These are phyloP conservation scores for Aspergillus conjunctus DNA, from an alignment of 495 filamentous ascomycete genomes.

Conservation along the genomic window DNA sequence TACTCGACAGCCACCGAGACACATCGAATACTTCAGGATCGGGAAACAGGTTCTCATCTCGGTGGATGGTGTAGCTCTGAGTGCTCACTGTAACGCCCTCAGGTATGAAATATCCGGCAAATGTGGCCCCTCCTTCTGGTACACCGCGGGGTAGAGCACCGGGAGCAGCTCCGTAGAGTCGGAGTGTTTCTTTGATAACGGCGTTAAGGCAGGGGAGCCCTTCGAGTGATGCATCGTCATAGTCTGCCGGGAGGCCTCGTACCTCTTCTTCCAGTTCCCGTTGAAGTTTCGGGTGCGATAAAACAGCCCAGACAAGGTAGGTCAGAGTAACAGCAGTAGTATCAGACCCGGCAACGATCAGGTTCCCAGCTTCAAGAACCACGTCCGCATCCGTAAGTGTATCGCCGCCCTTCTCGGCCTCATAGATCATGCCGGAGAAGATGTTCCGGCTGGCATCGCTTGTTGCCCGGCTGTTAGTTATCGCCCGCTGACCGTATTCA, in stretches of 20 bases:
- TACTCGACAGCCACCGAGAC: slow-evolving; percentile 20
- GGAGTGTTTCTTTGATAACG: slow-evolving; percentile 54
- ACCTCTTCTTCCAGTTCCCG: slow-evolving; percentile 30
- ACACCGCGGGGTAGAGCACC: slow-evolving; percentile 37
- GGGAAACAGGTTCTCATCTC: slow-evolving; percentile 25
- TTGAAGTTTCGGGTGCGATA: slow-evolving; percentile 26
- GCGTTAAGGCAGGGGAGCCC: slow-evolving; percentile 46
- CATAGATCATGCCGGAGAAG: slow-evolving; percentile 31
- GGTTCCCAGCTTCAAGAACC: slow-evolving; percentile 31
- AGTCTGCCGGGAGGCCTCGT: slow-evolving; percentile 14
- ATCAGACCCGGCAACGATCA: slow-evolving; percentile 50
- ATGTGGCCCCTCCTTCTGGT: slow-evolving; percentile 22
- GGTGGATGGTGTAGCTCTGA: slow-evolving; percentile 29
- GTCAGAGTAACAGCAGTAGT: slow-evolving; percentile 46
- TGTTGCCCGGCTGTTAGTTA: slow-evolving; percentile 14
- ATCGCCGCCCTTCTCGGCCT: slow-evolving; percentile 31
- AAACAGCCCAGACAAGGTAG: slow-evolving; percentile 37
- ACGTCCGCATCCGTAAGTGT: slow-evolving; percentile 38
- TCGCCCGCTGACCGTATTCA: slow-evolving; percentile 11
- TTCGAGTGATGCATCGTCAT: slow-evolving; percentile 35
- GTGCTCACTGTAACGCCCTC: slow-evolving; percentile 24
- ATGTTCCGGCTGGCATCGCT: slow-evolving; percentile 13
- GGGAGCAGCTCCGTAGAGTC: slow-evolving; percentile 50
- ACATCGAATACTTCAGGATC: slow-evolving; percentile 27
- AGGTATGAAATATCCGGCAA: slow-evolving; percentile 28